Evolutionary conservation across 306 rosid species (phyloP), one percentile per base, ranked within the genome.

Genomic region (Vigna radiata): DNA sequence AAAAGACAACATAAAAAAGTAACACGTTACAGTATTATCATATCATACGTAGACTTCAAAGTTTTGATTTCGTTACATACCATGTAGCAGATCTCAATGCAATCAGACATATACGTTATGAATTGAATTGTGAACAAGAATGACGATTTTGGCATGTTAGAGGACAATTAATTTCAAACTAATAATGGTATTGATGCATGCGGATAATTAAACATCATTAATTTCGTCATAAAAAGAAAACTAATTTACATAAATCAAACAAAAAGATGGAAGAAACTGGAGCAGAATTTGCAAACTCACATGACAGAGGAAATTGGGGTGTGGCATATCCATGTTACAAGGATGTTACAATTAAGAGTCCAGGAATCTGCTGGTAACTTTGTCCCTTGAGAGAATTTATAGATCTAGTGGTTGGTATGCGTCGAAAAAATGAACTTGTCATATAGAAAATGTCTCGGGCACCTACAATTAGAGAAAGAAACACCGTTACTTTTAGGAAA

Each of bases 131-230:
- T 50, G 70, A 14, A 63, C 8, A 64, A 10, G 46, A 43, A 80
- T 19, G 59, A 27, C 60, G 53, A 83, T 36, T 44, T 50, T 43
- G 27, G 33, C 46, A 49, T 68, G 65, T 67, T 18, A 68, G 47
- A 61, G 81, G 66, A 46, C 68, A n/a, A 70, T 80, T 43, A n/a
- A 70, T 80, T 33, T 10, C 54, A 62, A 58, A 49, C 63, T 27
- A 61, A 27, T 52, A 39, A 19, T 18, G 19, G 31, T 16, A 36
- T 8, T 21, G 13, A 15, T 14, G 14, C 60, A 52, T 14, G 14
- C 52, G 36, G 36, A 29, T 50, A 31, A 67, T 59, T 76, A 39
- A 15, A 12, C 18, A 50, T 5, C 1, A 18, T 44, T 44, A 3
- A 44, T 52, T 39, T 55, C 23, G 2, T 6, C 47, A 68, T 12